Conservation (phyloP, 768 basidiomycete species). For the Pholiota microspora region DNA sequence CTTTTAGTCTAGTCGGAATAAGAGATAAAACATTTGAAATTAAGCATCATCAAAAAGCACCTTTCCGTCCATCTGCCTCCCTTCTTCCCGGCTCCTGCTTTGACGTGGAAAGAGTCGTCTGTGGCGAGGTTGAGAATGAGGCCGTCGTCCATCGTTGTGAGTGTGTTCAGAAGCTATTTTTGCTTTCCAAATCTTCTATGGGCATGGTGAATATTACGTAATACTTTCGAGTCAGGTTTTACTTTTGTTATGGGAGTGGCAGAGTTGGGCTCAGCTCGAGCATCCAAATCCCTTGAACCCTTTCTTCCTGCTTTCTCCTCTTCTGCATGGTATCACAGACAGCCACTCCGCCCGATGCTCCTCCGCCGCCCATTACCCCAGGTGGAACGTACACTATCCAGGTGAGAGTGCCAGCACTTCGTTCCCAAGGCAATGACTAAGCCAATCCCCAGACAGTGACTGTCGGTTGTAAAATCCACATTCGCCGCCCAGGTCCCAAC, state of each 20-base stretch:
- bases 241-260: constrained; percentile 8
- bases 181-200: constrained; percentile 3
- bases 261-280: neutral
- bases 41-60: constrained; percentile 34
- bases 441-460: constrained; percentile 57
- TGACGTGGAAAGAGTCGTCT: constrained; percentile 30
- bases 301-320: constrained; percentile 8
- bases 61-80: constrained; percentile 79
- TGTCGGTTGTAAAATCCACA: constrained; percentile 95
- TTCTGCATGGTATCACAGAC: constrained; percentile 37
- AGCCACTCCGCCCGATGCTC: constrained; percentile 37
- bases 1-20: constrained; percentile 57
- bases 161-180: constrained; percentile 1
- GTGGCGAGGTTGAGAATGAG: constrained; percentile 71
- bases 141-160: constrained; percentile 60
- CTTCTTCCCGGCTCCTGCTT: constrained; percentile 36
- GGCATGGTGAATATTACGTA: constrained; percentile 20
- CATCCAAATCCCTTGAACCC: neutral
- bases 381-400: constrained; percentile 78
- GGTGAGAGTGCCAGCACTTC: constrained; percentile 40
- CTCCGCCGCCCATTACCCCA: constrained; percentile 65
- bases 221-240: constrained; percentile 25
- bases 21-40: constrained; percentile 4
- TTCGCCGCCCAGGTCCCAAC: constrained; percentile 73
- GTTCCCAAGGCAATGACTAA: constrained; percentile 28